These are phyloP conservation scores for Backusella luteola DNA, from an alignment of 192 early-diverging fungal species.

Conservation along the genomic window DNA sequence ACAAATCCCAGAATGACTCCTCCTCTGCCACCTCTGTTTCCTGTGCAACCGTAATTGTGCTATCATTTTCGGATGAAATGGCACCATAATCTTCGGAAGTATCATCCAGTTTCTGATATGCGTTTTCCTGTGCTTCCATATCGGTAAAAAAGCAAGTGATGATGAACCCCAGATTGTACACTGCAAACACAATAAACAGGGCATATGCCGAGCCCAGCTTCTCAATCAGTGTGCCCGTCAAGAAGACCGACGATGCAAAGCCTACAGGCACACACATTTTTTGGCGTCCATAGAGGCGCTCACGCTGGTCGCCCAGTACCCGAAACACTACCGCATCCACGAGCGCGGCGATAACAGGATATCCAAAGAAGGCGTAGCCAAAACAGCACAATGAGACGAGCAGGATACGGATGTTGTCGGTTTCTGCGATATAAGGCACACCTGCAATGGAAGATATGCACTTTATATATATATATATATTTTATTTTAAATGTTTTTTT, in stretches of 20 bases:
- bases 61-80: neutral
- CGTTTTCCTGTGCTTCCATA: neutral
- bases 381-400: constrained; percentile 14
- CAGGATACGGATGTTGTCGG: neutral
- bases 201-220: constrained; percentile 8
- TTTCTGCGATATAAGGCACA: constrained; percentile 9
- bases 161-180: constrained; percentile 8
- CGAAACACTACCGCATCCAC: constrained; percentile 9
- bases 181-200: constrained; percentile 10
- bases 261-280: constrained; percentile 24
- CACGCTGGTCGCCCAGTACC: constrained; percentile 7
- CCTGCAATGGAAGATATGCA: constrained; percentile 9
- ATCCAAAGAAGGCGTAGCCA: constrained; percentile 23
- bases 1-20: constrained; percentile 17
- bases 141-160: neutral
- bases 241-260: constrained; percentile 12
- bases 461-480: neutral
- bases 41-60: neutral
- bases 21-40: neutral
- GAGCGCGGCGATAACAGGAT: constrained; percentile 20
- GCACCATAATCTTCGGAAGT: neutral
- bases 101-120: neutral
- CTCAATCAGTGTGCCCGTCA: constrained; percentile 10
- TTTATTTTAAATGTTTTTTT: neutral
- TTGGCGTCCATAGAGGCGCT: constrained; percentile 17